Percentiles rank a stretch among this genome's conserved stretches.
Evolutionary conservation across 345 rosid genomes (phyloP).

Genomic region (Corymbia maculata): DNA sequence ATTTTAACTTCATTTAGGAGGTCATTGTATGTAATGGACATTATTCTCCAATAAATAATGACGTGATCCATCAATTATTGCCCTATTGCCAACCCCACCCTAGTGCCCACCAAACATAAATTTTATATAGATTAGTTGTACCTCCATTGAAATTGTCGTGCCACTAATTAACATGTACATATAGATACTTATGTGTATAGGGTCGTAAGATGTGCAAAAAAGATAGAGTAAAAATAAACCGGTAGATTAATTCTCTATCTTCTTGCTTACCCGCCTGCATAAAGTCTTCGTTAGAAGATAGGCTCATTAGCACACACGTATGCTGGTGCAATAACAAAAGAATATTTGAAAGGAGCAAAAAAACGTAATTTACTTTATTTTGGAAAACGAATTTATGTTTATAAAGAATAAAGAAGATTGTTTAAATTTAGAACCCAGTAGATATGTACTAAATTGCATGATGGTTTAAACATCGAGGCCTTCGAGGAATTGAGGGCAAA

Average conservation of each 20-base stretch:
- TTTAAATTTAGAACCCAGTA: neutral
- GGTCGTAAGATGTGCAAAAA: neutral
- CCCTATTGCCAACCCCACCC: neutral
- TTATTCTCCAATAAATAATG: neutral
- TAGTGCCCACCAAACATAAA: neutral
- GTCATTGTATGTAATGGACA: neutral
- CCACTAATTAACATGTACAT: neutral
- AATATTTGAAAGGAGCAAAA: neutral
- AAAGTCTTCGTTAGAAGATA: neutral
- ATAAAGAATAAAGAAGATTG: neutral
- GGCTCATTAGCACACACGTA: neutral
- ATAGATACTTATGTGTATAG: neutral
- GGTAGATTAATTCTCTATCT: neutral
- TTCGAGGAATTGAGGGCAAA: neutral
- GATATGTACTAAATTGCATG: neutral
- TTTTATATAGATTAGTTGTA: neutral
- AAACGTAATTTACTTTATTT: neutral
- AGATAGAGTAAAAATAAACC: neutral
- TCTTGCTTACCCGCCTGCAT: neutral
- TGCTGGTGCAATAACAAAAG: neutral
- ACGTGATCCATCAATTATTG: neutral
- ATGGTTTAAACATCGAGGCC: neutral
- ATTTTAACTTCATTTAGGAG: neutral
- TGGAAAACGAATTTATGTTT: neutral
- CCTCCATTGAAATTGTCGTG: neutral